phyloP scores from a whole-genome alignment of 495 filamentous ascomycete genomes.

The Trichoderma asperelloides region DNA sequence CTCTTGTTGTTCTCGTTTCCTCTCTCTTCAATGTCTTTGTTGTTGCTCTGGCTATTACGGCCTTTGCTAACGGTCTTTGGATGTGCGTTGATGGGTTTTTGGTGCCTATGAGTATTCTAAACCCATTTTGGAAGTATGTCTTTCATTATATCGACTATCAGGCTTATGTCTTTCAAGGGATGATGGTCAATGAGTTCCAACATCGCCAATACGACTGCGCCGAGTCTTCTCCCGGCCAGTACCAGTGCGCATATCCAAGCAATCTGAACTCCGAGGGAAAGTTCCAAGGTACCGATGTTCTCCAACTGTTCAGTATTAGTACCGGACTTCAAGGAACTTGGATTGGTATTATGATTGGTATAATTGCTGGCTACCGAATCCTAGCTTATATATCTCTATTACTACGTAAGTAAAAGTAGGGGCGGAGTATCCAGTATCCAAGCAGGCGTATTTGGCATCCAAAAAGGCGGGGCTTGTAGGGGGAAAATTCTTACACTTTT shows the following conservation, averaged over 20 bases:
- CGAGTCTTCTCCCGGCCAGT: slow-evolving; percentile 21
- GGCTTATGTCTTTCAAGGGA: slow-evolving; percentile 76
- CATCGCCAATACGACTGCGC: slow-evolving; percentile 53
- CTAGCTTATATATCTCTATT: slow-evolving; percentile 35
- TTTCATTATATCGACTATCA: slow-evolving; percentile 83
- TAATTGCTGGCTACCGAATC: slow-evolving; percentile 62
- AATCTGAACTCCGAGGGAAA: slow-evolving; percentile 52
- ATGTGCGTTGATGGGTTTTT: slow-evolving; percentile 78
- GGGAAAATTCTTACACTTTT: too few relatives aligned
- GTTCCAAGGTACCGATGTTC: slow-evolving; percentile 58
- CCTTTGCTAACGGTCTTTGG: slow-evolving; percentile 80
- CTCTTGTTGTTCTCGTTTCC: slow-evolving; percentile 66
- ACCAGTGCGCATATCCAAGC: slow-evolving; percentile 62
- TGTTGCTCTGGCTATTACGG: slow-evolving; percentile 61
- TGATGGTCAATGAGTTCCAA: slow-evolving; percentile 82
- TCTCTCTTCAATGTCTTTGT: slow-evolving; percentile 71
- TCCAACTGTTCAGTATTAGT: slow-evolving; percentile 58
- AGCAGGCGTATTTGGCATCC: too few relatives aligned
- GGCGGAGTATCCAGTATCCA: too few relatives aligned
- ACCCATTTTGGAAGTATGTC: slow-evolving; percentile 76
- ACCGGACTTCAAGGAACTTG: slow-evolving; percentile 55
- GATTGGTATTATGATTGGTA: slow-evolving; percentile 66
- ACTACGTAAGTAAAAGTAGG: too few relatives aligned
- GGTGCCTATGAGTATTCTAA: slow-evolving; percentile 58
- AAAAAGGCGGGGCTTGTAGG: too few relatives aligned